Base-by-base conservation (phyloP, 148 eudicot species). In the Hydrangea macrophylla region DNA sequence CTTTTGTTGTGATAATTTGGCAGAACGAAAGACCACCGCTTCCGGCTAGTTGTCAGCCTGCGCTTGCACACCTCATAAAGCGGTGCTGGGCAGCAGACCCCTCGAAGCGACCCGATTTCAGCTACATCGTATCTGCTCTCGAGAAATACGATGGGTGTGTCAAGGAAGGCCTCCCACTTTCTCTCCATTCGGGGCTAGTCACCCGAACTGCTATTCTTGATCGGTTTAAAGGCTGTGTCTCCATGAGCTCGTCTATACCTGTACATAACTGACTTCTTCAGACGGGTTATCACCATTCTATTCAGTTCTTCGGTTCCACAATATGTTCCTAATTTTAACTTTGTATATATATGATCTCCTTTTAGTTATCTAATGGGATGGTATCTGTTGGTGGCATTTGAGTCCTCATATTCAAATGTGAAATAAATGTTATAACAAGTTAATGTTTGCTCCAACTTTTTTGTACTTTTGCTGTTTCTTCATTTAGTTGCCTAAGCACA, bases 21-120 rank as follows among this genome's bases (percentile, higher is more conserved):
- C 94, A 93, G 96, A 83, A 88, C 58, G 92, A 92, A 56, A 64
- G 98, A 58, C 96, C 98, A 32, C 98, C 95, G 0, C 64, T 93
- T 32, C 90, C 98, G 27, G 90, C 92, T 6, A 93, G 98, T 73
- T 93, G 98, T 71, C 96, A 93, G 65, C 92, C 96, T 2, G 98
- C 89, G 7, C 78, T 93, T 44, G 98, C 95, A 0, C 95, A 93
- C 73, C 98, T 93, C 6, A 93, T 93, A 63, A 90, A 83, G 75
- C 76, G 88, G 8, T 93, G 98, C 57, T 90, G 96, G 98, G 85
- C 95, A 1, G 86, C 80, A 27, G 88, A 90, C 76, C 95, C 98
- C 2, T 81, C 95, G 20, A 93, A 93, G 71, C 81, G 98, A 18
- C 98, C 98, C 0, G 98, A 93, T 69, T 93, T 93, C 75, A 88